phyloP scores from a whole-genome alignment of 2,329 filamentous ascomycete genomes.

The Microdochium trichocladiopsis region DNA sequence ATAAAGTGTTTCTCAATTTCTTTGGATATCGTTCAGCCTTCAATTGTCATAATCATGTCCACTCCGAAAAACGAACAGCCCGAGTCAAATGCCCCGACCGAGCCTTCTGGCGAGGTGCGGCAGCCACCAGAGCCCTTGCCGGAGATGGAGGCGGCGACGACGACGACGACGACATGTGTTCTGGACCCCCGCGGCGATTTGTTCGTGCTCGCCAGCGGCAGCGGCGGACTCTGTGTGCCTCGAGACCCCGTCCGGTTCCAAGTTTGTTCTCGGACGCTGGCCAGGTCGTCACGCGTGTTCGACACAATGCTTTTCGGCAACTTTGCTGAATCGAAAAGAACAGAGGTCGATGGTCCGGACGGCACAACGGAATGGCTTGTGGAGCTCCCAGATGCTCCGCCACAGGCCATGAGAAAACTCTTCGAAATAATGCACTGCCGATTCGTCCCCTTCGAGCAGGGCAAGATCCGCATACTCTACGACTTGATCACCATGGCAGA shows the following conservation, averaged over 20 bases:
- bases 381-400: neutral
- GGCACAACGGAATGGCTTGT: neutral
- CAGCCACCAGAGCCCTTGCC: no score
- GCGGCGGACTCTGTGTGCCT: neutral
- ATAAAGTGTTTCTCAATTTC: neutral
- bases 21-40: neutral
- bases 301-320: neutral
- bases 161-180: neutral
- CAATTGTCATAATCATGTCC: neutral
- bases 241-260: neutral
- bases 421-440: neutral
- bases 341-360: neutral
- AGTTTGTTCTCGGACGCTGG: neutral
- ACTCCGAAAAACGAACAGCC: neutral
- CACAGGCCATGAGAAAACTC: neutral
- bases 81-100: neutral
- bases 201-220: neutral
- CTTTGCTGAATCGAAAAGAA: neutral
- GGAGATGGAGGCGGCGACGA: neutral
- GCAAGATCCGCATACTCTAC: neutral
- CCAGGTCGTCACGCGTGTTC: neutral
- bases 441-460: neutral
- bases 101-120: neutral
- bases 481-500: neutral
- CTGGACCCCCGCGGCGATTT: neutral